A percentile compares a stretch with the other conserved stretches of the same genome.
phyloP scores from a whole-genome alignment of 163 green algal genomes.

The Scenedesmus sp. region DNA sequence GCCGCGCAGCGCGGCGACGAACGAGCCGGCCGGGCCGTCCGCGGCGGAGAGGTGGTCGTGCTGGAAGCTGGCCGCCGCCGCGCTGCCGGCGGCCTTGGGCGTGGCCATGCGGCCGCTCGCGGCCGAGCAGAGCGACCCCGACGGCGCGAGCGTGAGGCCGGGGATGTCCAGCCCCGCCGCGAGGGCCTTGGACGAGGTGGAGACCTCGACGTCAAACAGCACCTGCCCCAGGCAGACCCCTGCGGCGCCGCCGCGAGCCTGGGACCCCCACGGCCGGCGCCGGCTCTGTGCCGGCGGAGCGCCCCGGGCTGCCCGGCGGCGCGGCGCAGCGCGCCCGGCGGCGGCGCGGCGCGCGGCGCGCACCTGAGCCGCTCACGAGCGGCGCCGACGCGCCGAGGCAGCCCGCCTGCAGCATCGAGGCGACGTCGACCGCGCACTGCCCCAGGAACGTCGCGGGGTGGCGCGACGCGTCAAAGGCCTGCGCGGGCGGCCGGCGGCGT shows the following conservation, averaged over 20 bases:
- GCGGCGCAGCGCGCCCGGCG: too few species aligned
- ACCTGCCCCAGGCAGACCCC: conserved; percentile 2
- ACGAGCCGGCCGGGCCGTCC: too few species aligned
- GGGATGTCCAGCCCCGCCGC: conserved; percentile 23
- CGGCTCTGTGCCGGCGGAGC: too few species aligned
- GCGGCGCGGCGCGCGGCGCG: not conserved
- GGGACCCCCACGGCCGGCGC: too few species aligned
- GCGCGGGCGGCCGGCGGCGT: not conserved
- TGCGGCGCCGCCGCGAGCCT: too few species aligned
- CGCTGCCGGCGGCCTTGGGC: too few species aligned
- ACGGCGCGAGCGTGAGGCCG: conserved; percentile 3
- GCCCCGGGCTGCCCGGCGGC: too few species aligned
- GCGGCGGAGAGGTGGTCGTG: conserved; percentile 1
- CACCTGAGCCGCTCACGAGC: conserved; percentile 17
- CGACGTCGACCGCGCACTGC: conserved; percentile 12
- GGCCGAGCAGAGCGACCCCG: too few species aligned
- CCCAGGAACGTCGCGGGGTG: conserved; percentile 7
- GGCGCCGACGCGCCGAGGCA: conserved; percentile 4
- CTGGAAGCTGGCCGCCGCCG: not conserved
- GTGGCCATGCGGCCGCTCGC: too few species aligned
- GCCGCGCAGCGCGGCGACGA: too few species aligned
- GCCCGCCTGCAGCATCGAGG: conserved; percentile 24
- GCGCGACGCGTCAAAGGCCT: conserved; percentile 29
- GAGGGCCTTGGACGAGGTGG: conserved; percentile 6
- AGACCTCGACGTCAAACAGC: conserved; percentile 21